Percentiles rank a stretch among this genome's conserved stretches.
phyloP scores from a whole-genome alignment of 495 filamentous ascomycete species.

The Podospora tetraspora region DNA sequence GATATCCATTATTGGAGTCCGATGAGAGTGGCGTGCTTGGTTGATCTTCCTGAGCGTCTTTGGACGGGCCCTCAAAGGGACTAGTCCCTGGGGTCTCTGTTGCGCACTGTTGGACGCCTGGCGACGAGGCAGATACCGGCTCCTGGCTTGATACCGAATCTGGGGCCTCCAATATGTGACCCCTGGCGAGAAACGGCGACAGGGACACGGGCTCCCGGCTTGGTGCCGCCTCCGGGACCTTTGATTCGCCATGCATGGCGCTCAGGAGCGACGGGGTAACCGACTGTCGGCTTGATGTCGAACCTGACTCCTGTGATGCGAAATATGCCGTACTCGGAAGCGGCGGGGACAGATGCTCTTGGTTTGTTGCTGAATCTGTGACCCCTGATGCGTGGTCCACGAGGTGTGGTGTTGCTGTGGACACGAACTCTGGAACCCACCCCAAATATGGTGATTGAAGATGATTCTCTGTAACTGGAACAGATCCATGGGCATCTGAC shows the following conservation, averaged over 20 bases:
- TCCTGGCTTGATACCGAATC: neutral
- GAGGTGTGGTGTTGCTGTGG: neutral
- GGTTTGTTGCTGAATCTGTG: neutral
- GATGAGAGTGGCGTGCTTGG: neutral
- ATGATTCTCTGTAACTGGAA: neutral
- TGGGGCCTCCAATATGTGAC: neutral
- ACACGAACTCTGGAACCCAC: neutral
- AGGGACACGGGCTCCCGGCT: no score
- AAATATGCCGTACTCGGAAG: neutral
- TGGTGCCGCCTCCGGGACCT: neutral
- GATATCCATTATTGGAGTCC: neutral
- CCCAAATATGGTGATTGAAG: neutral
- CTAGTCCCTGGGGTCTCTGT: neutral
- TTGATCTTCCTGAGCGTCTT: neutral
- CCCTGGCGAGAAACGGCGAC: neutral
- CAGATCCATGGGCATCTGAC: neutral
- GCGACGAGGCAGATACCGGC: neutral
- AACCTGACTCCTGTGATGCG: neutral
- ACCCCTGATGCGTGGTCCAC: neutral
- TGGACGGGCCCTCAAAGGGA: neutral
- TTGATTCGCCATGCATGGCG: neutral
- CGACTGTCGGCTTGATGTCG: neutral
- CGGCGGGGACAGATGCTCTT: neutral
- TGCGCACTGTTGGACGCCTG: neutral
- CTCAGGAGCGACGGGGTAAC: neutral